Base-by-base conservation (phyloP, 176 grass and related monocot species). In the Cenchrus purpureus region DNA sequence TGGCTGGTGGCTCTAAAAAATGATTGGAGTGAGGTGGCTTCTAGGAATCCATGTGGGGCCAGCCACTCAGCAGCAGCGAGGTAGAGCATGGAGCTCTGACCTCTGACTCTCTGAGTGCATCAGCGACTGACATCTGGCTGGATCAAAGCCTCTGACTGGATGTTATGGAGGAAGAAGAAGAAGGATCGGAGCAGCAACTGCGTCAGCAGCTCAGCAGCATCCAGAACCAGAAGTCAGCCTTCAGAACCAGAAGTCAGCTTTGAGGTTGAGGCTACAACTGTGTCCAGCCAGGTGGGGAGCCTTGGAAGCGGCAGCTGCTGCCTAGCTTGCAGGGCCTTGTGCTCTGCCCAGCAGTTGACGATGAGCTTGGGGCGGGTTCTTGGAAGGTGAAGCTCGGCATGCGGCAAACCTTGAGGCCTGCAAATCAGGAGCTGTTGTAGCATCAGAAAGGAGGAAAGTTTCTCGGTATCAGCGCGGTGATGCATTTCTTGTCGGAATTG, bases 361-460 rank as follows among this genome's bases (percentile, higher is more conserved):
- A 70, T 40, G 87, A 52, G 58, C 15, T 55, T 5, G n/a, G 28
- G 59, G 74, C 60, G 60, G 53, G 75, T 90, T 87, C 84, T 87
- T 87, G 84, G 84, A 90, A 90, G 84, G 76, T 87, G 89, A 87
- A 75, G 29, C 20, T 58, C 68, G n/a, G 20, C 51, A 62, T 32
- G 52, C 82, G 45, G 6, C 28, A 78, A 44, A 12, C 73, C 16
- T 80, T 44, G 37, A 78, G 69, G 17, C 73, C 16, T 80, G 53
- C 37, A 56, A 32, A 71, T 5, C 8, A 77, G 53, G 53, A 81
- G 29, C 19, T 77, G 19, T 6, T 81, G 69, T 82, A 77, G 9
- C 74, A 89, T 71, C 55, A 64, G 22, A 64, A 82, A 82, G 50
- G 67, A 65, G 49, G 1, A 67, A 67, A 19, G 3, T 61, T 32